Base-by-base conservation (phyloP, 2,329 filamentous ascomycete genomes). In the Microdochium bolleyi region DNA sequence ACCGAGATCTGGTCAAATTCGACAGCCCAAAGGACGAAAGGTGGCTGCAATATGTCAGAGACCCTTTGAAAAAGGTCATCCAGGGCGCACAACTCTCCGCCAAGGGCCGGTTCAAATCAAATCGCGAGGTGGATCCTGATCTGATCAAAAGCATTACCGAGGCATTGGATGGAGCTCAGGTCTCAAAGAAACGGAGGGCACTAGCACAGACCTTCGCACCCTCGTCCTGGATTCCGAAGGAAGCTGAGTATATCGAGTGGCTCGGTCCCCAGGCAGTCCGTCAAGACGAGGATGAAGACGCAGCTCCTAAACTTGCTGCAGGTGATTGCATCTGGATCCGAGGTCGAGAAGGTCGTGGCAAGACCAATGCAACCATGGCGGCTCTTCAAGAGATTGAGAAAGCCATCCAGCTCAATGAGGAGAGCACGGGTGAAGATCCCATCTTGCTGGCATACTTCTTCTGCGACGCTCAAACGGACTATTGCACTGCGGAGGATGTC, bases 1-100 rank as follows among this genome's bases (percentile, higher is more conserved):
- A 74, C 51, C 62, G 71, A 24, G 65, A 71, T 49, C 61, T 73
- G 3, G 70, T 73, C 55, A 73, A 72, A 51, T 73, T 73, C 19
- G 65, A 71, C 11, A 67, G 69, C 37, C 65, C 66, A 10, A 73
- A 71, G 49, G 71, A 73, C 34, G 56, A 62, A 1, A 61, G 63
- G 10, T 73, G 64, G 59, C 58, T 63, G 14, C 61, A 68, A 11
- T 58, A 70, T 8, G 69, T 73, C 2, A 64, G 68, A 24, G 65
- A 67, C 7, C 67, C 63, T 0, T 38, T 74, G 3, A 72, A 72
- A 53, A 65, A 56, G 22, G 57, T 70, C 3, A 67, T 74, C 9
- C 66, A 70, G 3, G 64, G 63, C 0, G 70, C 68, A 0, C 63
- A 63, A 3, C 57, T 65, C 0, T 60, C 64, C 0, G 69, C 67